phyloP scores from a whole-genome alignment of 352 stramenopile species.

The Pythium myriotylum region DNA sequence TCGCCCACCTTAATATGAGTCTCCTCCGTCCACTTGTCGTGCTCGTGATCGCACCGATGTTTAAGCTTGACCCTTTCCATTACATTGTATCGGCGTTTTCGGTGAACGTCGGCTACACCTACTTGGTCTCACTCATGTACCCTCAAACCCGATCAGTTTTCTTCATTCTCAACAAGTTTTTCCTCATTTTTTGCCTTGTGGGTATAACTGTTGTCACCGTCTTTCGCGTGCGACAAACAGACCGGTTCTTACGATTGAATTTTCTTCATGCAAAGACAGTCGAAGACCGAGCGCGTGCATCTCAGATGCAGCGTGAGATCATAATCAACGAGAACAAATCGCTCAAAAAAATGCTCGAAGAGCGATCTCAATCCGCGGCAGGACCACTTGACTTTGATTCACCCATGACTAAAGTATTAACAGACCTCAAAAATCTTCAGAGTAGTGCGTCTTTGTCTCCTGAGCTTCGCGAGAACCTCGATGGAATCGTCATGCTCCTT shows the following conservation, averaged over 20 bases:
- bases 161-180: slow-evolving; percentile 77
- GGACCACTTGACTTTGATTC: slow-evolving; percentile 75
- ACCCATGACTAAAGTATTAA: slow-evolving; percentile 77
- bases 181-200: slow-evolving; percentile 64
- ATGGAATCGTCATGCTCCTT: slow-evolving; percentile 71
- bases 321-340: slow-evolving; percentile 87
- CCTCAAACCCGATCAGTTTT: slow-evolving; percentile 56
- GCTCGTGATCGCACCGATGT: slow-evolving; percentile 60
- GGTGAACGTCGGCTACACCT: slow-evolving; percentile 66
- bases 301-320: slow-evolving; percentile 75
- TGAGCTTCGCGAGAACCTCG: slow-evolving; percentile 70
- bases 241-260: slow-evolving; percentile 74
- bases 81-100: slow-evolving; percentile 66
- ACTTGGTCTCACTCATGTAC: slow-evolving; percentile 64
- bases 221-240: slow-evolving; percentile 72
- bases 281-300: slow-evolving; percentile 64
- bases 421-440: slow-evolving; percentile 76
- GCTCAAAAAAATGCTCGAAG: slow-evolving; percentile 81
- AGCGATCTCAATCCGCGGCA: slow-evolving; percentile 38
- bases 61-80: slow-evolving; percentile 77
- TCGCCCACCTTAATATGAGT: slow-evolving; percentile 69
- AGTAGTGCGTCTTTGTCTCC: slow-evolving; percentile 57
- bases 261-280: slow-evolving; percentile 76
- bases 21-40: slow-evolving; percentile 66
- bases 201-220: slow-evolving; percentile 56